phyloP scores from a whole-genome alignment of 164 flowering plant species.

The Sedum album region DNA sequence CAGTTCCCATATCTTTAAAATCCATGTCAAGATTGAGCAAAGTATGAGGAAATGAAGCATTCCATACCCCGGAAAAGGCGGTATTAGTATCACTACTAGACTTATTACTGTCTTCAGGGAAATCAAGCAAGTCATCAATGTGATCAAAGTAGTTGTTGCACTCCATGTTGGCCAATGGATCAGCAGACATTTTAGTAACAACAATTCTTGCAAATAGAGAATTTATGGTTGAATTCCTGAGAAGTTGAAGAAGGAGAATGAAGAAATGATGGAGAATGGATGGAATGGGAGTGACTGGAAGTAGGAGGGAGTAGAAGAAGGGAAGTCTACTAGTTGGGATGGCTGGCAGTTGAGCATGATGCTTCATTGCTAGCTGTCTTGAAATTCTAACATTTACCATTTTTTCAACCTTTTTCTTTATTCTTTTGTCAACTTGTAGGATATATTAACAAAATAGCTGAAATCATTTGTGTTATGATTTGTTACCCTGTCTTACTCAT shows the following conservation, averaged over 20 bases:
- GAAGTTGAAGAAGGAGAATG: too few species aligned
- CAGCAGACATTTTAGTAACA: slow-evolving; percentile 12
- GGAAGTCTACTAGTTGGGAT: background rate
- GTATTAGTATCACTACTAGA: slow-evolving; percentile 20
- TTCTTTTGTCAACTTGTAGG: background rate
- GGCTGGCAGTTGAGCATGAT: background rate
- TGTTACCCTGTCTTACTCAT: too few species aligned
- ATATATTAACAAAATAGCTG: too few species aligned
- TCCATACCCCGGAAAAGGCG: background rate
- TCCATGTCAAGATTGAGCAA: background rate
- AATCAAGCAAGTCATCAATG: slow-evolving; percentile 79
- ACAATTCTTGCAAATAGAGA: background rate
- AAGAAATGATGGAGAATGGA: background rate
- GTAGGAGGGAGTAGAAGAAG: background rate
- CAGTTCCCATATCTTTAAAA: slow-evolving; percentile 22
- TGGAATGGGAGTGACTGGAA: background rate
- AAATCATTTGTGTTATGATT: too few species aligned
- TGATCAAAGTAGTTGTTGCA: slow-evolving; percentile 78
- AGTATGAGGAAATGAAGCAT: slow-evolving; percentile 4
- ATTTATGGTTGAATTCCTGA: background rate
- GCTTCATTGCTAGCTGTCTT: slow-evolving; percentile 5
- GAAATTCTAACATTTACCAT: background rate
- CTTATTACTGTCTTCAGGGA: slow-evolving; percentile 45
- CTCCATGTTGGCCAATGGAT: slow-evolving; percentile 24
- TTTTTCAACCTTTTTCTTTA: background rate